Percentiles rank a stretch among this genome's conserved stretches.
These are phyloP conservation scores for Corylus avellana DNA, from an alignment of 306 rosid species.

Conservation along the genomic window DNA sequence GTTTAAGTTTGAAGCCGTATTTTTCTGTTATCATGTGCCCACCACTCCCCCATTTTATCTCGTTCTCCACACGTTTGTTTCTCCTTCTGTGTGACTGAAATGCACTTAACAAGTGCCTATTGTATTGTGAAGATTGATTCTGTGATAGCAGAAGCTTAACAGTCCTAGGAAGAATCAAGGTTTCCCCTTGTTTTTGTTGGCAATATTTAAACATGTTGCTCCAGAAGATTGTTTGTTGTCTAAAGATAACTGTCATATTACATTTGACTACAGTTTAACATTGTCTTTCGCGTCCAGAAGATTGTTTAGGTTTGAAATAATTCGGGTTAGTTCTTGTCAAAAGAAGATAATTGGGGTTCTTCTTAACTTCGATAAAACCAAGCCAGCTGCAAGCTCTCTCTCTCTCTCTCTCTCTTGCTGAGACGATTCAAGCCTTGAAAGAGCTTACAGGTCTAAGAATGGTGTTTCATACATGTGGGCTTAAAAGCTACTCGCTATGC, in stretches of 20 bases:
- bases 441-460: not conserved
- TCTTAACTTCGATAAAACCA: not conserved
- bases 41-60: not conserved
- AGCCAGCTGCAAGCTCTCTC: not conserved
- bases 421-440: not conserved
- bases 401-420: not conserved
- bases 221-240: not conserved
- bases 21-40: not conserved
- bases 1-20: not conserved
- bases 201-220: not conserved
- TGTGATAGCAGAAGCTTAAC: not conserved
- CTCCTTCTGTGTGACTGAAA: not conserved
- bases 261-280: not conserved
- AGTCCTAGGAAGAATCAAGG: not conserved
- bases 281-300: not conserved
- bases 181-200: not conserved
- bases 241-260: not conserved
- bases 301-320: not conserved
- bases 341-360: not conserved
- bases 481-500: too few relatives aligned
- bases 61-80: not conserved
- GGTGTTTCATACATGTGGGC: not conserved
- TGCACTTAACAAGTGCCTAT: not conserved
- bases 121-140: not conserved
- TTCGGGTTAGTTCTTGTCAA: not conserved